Evolutionary conservation across 345 rosid genomes (phyloP).

Genomic region (Mercurialis annua): DNA sequence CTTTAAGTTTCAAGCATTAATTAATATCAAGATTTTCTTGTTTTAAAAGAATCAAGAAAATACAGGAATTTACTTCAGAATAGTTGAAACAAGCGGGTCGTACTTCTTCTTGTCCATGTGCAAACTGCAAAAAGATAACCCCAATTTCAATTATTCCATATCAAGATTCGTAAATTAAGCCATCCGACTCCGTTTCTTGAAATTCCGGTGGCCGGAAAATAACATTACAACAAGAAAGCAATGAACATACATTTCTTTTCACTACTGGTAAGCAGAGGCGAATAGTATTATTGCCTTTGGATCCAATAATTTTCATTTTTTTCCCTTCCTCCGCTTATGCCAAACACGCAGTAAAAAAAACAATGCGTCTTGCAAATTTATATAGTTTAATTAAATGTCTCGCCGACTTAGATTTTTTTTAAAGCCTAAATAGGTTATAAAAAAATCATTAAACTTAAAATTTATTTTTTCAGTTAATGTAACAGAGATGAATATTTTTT

Average conservation of each 20-base stretch:
- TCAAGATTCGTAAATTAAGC: neutral
- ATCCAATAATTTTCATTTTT: too few relatives aligned
- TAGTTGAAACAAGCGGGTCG: slow-evolving; percentile 27
- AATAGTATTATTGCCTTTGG: too few relatives aligned
- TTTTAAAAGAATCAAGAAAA: neutral
- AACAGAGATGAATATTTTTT: too few relatives aligned
- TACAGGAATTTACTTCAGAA: slow-evolving; percentile 33
- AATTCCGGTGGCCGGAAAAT: neutral
- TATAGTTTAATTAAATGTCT: neutral
- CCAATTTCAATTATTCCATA: neutral
- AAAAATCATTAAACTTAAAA: neutral
- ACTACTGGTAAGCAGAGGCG: too few relatives aligned
- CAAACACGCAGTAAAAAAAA: neutral
- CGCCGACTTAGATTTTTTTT: neutral
- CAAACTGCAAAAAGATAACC: slow-evolving; percentile 35
- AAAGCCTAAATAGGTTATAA: neutral
- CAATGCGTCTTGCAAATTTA: neutral
- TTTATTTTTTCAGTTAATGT: too few relatives aligned
- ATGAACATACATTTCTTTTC: neutral
- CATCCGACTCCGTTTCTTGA: neutral
- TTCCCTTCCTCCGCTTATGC: neutral
- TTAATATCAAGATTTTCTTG: neutral
- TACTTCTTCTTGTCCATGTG: slow-evolving; percentile 49
- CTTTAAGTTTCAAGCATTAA: slow-evolving; percentile 5
- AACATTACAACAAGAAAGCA: neutral